Percentiles rank a stretch among this genome's conserved stretches.
Conservation (phyloP, 2,329 filamentous ascomycete species). For the Colletotrichum karsti region DNA sequence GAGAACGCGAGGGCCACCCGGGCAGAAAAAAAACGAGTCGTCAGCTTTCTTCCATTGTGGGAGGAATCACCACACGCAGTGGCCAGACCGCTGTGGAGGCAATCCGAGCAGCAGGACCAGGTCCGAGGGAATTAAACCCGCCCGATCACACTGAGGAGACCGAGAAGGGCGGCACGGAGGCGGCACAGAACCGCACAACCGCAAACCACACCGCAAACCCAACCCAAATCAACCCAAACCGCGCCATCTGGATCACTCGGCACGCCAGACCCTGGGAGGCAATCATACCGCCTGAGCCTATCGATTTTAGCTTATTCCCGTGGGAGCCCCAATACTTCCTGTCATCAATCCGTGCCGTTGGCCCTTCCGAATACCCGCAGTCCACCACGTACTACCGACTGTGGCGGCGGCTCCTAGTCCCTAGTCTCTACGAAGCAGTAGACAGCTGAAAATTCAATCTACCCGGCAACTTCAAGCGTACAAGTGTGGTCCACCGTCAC, state of each 20-base stretch:
- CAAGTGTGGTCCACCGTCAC: no score
- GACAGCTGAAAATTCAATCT: no score
- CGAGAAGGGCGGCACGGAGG: no score
- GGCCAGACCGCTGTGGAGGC: not conserved
- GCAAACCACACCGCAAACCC: no score
- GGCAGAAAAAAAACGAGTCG: not conserved
- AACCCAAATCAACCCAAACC: not conserved
- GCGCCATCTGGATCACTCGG: slow-evolving; percentile 24
- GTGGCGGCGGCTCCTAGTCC: not conserved
- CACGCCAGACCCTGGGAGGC: slow-evolving; percentile 12
- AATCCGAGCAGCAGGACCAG: slow-evolving; percentile 1
- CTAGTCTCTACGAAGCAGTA: no score
- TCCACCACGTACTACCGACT: not conserved
- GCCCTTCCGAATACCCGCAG: slow-evolving; percentile 15
- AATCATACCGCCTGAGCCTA: slow-evolving; percentile 11
- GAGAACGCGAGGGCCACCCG: not conserved
- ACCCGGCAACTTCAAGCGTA: no score
- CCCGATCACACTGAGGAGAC: not conserved
- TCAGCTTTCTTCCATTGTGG: not conserved
- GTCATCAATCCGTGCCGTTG: not conserved
- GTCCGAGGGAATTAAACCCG: not conserved
- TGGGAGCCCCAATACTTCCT: not conserved
- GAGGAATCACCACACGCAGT: not conserved
- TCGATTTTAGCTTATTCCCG: slow-evolving; percentile 17
- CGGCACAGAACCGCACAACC: not conserved